Base-by-base conservation (phyloP, 495 filamentous ascomycete species). In the Schizothecium vesticola region DNA sequence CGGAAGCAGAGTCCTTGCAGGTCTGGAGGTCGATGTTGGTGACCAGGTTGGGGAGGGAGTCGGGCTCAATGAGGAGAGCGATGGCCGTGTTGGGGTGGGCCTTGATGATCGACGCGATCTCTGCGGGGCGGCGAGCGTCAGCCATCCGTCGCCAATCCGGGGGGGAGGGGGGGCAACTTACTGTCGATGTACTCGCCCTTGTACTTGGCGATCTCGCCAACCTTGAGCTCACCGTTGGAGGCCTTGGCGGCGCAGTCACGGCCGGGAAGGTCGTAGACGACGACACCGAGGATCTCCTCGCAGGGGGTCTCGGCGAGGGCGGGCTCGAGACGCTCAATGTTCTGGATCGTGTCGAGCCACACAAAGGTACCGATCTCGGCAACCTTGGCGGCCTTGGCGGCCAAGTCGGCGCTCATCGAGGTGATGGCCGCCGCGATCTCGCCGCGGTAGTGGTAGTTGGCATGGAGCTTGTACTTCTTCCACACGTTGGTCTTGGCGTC, bases 11-110 rank as follows among this genome's bases (percentile, higher is more conserved):
- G 70, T 86, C 79, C 65, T 88, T 77, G 79, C 91, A 94, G 59
- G 90, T 86, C 22, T 80, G 64, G 43, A 88, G 77, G 74, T 82
- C 81, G 75, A 83, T 70, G 80, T 94, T 93, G 79, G 91, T 94
- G 71, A 93, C 87, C 72, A 93, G 77, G 82, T 94, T 94, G 70
- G 90, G 88, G 56, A 93, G 84, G 67, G 88, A 90, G 80, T 93
- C 91, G 69, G 91, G 91, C 79, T 94, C 91, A 71, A 85, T 84
- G 73, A 88, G 78, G 63, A 90, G 80, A 55, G 79, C 79, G 63
- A 86, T 78, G 63, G 83, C 80, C 65, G 80, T 81, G 75, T 86
- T 85, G 71, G 84, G 80, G 80, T 85, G 82, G 19, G 80, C 79
- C 76, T 84, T 81, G 69, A 87, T 68, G 70, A 84, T 81, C 66